Percentiles rank a stretch among this genome's conserved stretches.
Evolutionary conservation across 768 basidiomycete genomes (phyloP).

Genomic region (Fomitopsis pulvina): DNA sequence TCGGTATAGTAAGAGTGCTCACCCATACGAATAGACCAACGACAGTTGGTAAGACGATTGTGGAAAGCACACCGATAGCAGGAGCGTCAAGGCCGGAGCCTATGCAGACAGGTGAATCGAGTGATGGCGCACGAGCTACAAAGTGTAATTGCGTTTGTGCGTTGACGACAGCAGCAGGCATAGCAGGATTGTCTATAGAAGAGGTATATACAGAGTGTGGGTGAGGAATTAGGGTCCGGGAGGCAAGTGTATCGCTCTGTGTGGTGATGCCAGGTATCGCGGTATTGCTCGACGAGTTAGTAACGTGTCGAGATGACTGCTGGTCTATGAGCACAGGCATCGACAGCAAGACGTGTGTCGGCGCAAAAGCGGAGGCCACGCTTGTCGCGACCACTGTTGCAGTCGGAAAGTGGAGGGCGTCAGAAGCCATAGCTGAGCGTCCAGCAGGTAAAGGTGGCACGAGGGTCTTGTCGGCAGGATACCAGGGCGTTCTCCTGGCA

Average conservation of each 20-base stretch:
- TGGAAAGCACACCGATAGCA: slow-evolving; percentile 53
- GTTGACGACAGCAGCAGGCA: background rate
- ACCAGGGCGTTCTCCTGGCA: background rate
- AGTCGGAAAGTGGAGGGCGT: background rate
- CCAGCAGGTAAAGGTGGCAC: background rate
- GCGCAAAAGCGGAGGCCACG: background rate
- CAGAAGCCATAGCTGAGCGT: background rate
- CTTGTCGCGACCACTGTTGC: background rate
- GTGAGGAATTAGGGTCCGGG: background rate
- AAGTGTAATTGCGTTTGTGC: background rate
- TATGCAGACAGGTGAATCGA: slow-evolving; percentile 41
- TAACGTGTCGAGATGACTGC: background rate
- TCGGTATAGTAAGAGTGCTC: slow-evolving; percentile 19
- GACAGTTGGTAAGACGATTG: slow-evolving; percentile 47
- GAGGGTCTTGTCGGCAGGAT: background rate
- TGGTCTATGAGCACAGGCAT: background rate
- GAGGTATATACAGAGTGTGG: background rate
- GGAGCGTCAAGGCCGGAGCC: slow-evolving; percentile 61
- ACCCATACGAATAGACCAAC: slow-evolving; percentile 69
- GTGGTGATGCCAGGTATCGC: background rate
- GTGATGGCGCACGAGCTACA: background rate
- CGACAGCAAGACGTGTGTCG: background rate
- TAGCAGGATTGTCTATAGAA: background rate
- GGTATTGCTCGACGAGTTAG: background rate
- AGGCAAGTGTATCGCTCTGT: background rate